Evolutionary conservation across 371 early-diverging fungal species (phyloP), one percentile per base, ranked within the genome.

Genomic region (Rhizopus arrhizus): DNA sequence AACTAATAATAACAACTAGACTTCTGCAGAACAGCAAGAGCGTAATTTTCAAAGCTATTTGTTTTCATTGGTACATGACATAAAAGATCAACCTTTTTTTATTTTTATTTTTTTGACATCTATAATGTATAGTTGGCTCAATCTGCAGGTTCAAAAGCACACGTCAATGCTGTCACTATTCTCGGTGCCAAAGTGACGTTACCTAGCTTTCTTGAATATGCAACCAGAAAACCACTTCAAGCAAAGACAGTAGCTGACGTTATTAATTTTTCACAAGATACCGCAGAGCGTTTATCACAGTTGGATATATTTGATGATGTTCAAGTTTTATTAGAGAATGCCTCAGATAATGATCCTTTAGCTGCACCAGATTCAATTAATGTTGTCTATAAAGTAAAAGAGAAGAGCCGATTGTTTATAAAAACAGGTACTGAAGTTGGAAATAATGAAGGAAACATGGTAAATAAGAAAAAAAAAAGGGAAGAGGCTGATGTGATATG

Each of bases 341-440:
- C 87, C 11, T 64, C 68, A 6, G 81, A 82, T 33, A 69, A 54
- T 13, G 83, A 79, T 69, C 73, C 77, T 16, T 51, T 72, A 12
- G 84, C 79, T 22, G 81, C 78, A 16, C 80, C 71, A 53, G 82
- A 78, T 28, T 75, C 77, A 1, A 81, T 92, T 35, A 86, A 91
- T 64, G 85, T 94, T 5, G 77, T 83, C 4, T 76, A 93, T 51
- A 73, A 71, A 35, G 85, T 93, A 59, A 79, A 84, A 59, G 93
- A 93, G 59, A 76, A 81, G 43, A 83, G 85, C 46, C 77, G 93
- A 49, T 64, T 91, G 11, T 85, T 76, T 70, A 78, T 91, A 57
- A 85, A 80, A 64, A 94, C 93, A 16, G 93, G 92, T 33, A 91
- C 93, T 5, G 91, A 91, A 47, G 81, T 94, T 36, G 91, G 91